Evolutionary conservation across 2,329 filamentous ascomycete species (phyloP).

Genomic region (Annulohypoxylon truncatum): DNA sequence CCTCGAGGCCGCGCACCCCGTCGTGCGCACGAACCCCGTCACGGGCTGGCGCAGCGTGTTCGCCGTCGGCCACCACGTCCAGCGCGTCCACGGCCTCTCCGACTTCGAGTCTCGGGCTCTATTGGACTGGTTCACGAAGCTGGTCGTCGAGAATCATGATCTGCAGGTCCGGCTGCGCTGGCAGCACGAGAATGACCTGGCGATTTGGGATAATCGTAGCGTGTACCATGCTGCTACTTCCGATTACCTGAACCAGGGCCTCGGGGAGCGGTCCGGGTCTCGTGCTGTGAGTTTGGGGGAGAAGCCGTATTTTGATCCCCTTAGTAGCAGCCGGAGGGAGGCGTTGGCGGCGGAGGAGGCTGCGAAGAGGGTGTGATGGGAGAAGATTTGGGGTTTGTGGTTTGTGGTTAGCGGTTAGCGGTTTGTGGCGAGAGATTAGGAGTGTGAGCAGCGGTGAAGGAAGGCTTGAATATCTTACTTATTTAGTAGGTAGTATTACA

Average conservation of each 20-base stretch:
- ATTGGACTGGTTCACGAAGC: conserved; percentile 45
- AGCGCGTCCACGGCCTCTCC: conserved; percentile 44
- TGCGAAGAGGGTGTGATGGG: not conserved
- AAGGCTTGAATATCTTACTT: not conserved
- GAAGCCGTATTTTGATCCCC: conserved; percentile 62
- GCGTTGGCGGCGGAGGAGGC: conserved; percentile 47
- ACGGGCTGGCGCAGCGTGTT: conserved; percentile 69
- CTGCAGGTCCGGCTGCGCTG: conserved; percentile 50
- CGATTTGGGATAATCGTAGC: conserved; percentile 69
- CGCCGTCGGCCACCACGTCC: conserved; percentile 47
- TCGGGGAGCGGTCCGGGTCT: conserved; percentile 57
- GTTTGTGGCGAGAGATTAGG: not conserved
- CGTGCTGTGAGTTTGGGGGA: conserved; percentile 63
- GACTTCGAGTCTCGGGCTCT: conserved; percentile 41
- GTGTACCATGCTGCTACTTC: conserved; percentile 66
- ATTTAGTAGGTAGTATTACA: too few species aligned
- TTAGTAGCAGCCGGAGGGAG: conserved; percentile 58
- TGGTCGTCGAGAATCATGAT: conserved; percentile 48
- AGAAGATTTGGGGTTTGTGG: not conserved
- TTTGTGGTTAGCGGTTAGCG: too few species aligned
- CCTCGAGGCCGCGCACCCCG: conserved; percentile 64
- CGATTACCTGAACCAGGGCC: conserved; percentile 60
- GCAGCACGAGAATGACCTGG: conserved; percentile 52
- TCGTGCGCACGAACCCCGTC: conserved; percentile 71
- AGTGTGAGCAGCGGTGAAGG: not conserved